Base-by-base conservation (phyloP, 1,139 yeast species). In the Geotrichum phurueaensis region DNA sequence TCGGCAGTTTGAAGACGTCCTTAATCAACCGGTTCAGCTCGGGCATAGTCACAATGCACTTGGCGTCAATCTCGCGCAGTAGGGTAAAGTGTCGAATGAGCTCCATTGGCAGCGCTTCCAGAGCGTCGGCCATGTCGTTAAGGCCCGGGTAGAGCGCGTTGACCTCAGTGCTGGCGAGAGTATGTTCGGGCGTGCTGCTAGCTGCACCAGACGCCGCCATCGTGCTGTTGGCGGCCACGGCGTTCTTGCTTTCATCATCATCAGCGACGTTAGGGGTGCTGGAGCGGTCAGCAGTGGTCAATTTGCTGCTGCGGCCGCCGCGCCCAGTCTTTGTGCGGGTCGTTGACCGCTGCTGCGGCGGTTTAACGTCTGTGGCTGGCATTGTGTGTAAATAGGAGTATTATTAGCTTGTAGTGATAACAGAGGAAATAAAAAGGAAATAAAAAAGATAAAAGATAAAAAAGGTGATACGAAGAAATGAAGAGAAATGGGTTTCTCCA, bases 51-150 rank as follows among this genome's bases (percentile, higher is more conserved):
- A 84, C 81, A 55, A 88, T 88, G 72, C 96, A 90, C 73, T 94
- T 92, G 64, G 98, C 97, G 70, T 92, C 98, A 60, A 94, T 91
- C 71, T 94, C 99, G 71, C 91, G 89, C 65, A 94, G 78, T 31
- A 91, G 78, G 0, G 99, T 94, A 73, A 92, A 85, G 71, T 92
- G 94, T 61, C 94, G 84, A 58, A 91, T 83, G 58, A 90, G 79
- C 67, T 91, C 97, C 63, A 82, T 71, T 1, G 99, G 99, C 66
- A 92, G 79, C 33, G 97, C 97, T 72, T 91, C 96, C 64, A 94
- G 82, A 1, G 94, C 96, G 76, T 94, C 99, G 53, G 89, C 81
- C 62, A 94, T 83, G 71, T 94, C 99, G 74, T 92, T 94, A 62
- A 94, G 78, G 0, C 98, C 99, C 0, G 97, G 96, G 65, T 84